Evolutionary conservation across 441 rosid species (phyloP).

Genomic region (Sinapis alba): DNA sequence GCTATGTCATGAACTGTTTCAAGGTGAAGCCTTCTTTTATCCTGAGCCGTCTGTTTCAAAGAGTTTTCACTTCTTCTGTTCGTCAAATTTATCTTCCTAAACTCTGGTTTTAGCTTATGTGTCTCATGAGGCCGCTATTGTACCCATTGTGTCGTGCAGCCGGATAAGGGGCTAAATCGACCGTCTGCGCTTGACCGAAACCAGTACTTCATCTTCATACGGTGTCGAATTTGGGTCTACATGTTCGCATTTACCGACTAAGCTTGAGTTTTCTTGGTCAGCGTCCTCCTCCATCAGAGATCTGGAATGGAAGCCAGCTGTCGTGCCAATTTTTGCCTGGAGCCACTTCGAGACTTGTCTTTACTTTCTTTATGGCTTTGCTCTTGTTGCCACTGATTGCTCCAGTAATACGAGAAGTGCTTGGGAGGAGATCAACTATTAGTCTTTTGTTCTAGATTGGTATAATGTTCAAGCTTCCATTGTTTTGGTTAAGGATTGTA

Average conservation of each 20-base stretch:
- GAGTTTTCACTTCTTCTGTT: neutral
- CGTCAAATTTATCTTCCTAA: neutral
- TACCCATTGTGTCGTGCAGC: neutral
- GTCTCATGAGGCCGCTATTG: neutral
- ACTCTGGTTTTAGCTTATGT: neutral
- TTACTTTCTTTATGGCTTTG: neutral
- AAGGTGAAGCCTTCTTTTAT: neutral
- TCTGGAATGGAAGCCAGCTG: too few species aligned
- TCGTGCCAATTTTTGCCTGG: too few species aligned
- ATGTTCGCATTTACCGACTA: neutral
- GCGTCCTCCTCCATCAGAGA: too few species aligned
- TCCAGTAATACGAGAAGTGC: neutral
- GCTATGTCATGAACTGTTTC: neutral
- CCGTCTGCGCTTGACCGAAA: neutral
- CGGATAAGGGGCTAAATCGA: neutral
- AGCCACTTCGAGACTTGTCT: neutral
- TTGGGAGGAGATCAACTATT: neutral
- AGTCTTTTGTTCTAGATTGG: neutral
- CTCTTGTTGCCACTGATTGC: neutral
- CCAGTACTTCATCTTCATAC: neutral
- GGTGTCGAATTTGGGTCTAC: neutral
- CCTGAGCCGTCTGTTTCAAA: neutral
- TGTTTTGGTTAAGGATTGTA: neutral
- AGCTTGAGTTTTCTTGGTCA: neutral
- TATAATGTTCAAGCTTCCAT: neutral